Conservation (phyloP, 176 grass and related monocot species). For the Rhipidocladum racemiflorum region DNA sequence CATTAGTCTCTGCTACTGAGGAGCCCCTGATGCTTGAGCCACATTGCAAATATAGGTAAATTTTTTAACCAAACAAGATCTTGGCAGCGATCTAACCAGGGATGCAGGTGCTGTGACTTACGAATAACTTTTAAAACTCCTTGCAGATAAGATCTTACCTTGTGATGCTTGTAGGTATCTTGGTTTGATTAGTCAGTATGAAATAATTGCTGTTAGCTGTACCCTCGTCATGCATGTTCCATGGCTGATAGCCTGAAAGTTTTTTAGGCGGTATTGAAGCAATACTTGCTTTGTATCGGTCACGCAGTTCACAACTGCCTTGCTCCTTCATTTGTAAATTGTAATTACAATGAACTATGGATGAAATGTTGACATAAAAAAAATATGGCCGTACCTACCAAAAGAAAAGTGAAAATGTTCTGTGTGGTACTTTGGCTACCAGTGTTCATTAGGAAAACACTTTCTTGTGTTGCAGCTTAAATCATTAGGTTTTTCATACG, state of each 20-base stretch:
- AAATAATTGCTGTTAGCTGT: not conserved
- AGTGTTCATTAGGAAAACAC: not conserved
- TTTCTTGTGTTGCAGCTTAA: constrained; percentile 65
- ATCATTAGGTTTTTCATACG: constrained; percentile 96
- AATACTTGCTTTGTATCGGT: not conserved
- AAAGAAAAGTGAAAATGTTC: constrained; percentile 3
- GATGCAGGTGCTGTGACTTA: not conserved
- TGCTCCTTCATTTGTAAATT: constrained; percentile 14
- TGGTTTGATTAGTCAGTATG: not conserved
- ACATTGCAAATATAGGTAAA: not conserved
- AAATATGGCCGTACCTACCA: not conserved
- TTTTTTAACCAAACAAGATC: not conserved
- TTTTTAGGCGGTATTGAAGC: not conserved
- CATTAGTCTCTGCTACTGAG: not conserved
- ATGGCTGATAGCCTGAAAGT: not conserved
- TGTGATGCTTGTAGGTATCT: not conserved
- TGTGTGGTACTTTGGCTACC: not conserved
- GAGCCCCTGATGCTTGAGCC: not conserved
- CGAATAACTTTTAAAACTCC: not conserved
- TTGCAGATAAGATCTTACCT: not conserved
- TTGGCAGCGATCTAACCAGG: not conserved
- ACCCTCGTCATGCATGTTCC: not conserved
- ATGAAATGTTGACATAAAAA: not conserved
- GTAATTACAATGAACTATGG: not conserved
- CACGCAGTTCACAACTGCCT: not conserved